These are phyloP conservation scores for Phragmites australis DNA, from an alignment of 176 grass and related monocot species.

Conservation along the genomic window DNA sequence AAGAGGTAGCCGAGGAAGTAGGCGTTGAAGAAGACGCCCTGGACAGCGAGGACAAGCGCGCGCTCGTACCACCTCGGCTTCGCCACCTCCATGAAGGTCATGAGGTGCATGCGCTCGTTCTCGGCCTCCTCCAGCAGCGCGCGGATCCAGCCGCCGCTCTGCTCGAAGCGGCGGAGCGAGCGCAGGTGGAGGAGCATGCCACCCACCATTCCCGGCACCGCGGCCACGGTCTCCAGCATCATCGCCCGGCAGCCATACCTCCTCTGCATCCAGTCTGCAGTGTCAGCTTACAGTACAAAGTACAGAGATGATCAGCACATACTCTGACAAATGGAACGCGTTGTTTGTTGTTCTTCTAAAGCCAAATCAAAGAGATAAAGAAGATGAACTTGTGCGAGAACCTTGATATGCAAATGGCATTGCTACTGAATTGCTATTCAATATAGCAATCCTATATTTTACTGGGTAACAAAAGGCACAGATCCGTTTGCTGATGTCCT, in stretches of 20 bases:
- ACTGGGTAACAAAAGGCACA: not conserved
- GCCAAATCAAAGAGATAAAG: not conserved
- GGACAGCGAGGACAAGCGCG: constrained; percentile 52
- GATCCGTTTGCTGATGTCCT: not conserved
- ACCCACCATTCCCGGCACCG: constrained; percentile 56
- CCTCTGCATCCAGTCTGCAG: constrained; percentile 38
- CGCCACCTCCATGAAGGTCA: constrained; percentile 64
- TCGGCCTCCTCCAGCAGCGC: constrained; percentile 54
- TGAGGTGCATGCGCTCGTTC: constrained; percentile 67
- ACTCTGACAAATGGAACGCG: not conserved
- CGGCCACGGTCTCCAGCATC: constrained; percentile 61
- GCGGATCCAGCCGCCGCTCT: constrained; percentile 61
- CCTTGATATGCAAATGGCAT: not conserved
- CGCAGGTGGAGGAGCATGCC: constrained; percentile 62
- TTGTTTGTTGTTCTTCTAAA: not conserved
- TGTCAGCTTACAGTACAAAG: constrained; percentile 4
- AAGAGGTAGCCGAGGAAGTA: constrained; percentile 61
- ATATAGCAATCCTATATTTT: not conserved
- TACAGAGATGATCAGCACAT: not conserved
- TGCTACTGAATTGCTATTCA: not conserved
- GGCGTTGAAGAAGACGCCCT: constrained; percentile 67
- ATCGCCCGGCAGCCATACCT: constrained; percentile 57
- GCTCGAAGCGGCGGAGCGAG: constrained; percentile 57
- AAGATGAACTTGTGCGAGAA: not conserved
- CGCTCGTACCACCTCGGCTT: constrained; percentile 54